A percentile compares a stretch with the other conserved stretches of the same genome.
phyloP scores from a whole-genome alignment of 768 basidiomycete genomes.

The Phaffia australis region DNA sequence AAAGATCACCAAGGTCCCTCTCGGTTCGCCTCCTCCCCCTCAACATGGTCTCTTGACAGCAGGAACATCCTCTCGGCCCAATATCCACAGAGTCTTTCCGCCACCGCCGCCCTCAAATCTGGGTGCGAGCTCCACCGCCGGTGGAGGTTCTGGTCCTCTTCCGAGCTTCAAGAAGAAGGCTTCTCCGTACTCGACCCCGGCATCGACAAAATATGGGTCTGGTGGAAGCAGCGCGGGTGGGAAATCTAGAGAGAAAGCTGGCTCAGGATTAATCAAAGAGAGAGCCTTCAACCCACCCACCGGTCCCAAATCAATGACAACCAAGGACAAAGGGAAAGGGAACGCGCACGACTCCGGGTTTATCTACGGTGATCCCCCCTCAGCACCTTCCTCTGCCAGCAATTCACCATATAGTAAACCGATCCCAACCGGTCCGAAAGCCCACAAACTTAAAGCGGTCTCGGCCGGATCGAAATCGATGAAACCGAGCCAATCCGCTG shows the following conservation, averaged over 20 bases:
- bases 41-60: slow-evolving; percentile 16
- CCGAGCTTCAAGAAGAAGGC: too few species aligned
- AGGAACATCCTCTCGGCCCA: slow-evolving; percentile 19
- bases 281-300: not conserved
- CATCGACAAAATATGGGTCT: not conserved
- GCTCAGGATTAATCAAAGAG: slow-evolving; percentile 1
- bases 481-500: too few species aligned
- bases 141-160: too few species aligned
- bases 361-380: too few species aligned
- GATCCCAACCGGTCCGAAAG: too few species aligned
- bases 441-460: too few species aligned
- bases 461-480: too few species aligned
- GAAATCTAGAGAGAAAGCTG: not conserved
- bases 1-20: not conserved
- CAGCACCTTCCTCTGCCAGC: too few species aligned
- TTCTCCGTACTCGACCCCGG: not conserved
- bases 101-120: not conserved
- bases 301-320: not conserved
- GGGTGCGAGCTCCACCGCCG: too few species aligned
- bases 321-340: slow-evolving; percentile 10
- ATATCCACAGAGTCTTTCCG: slow-evolving; percentile 16
- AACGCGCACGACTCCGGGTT: not conserved
- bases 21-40: slow-evolving; percentile 4
- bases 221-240: not conserved
- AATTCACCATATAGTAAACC: too few species aligned